These are phyloP conservation scores for Aspergillus taichungensis DNA, from an alignment of 495 filamentous ascomycete genomes.

Conservation along the genomic window DNA sequence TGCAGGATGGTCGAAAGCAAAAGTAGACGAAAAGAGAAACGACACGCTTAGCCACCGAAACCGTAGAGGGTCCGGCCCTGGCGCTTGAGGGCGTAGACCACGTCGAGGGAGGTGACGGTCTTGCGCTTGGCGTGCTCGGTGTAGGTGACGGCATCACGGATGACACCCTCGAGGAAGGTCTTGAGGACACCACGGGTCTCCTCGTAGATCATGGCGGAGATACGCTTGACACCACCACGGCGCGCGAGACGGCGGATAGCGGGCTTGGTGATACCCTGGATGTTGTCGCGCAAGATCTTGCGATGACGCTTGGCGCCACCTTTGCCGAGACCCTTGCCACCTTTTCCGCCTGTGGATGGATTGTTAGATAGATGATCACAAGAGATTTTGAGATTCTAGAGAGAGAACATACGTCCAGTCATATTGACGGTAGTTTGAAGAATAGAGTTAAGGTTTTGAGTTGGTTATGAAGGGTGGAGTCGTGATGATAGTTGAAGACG, in stretches of 20 bases:
- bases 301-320: slow-evolving; percentile 83
- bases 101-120: slow-evolving; percentile 95
- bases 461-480: slow-evolving; percentile 23
- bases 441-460: slow-evolving; percentile 12
- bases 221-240: slow-evolving; percentile 99
- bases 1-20: slow-evolving; percentile 25
- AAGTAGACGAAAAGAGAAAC: slow-evolving; percentile 24
- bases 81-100: slow-evolving; percentile 95
- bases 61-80: slow-evolving; percentile 97
- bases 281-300: slow-evolving; percentile 99
- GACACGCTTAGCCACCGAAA: slow-evolving; percentile 85
- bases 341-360: slow-evolving; percentile 68
- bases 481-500: slow-evolving; percentile 30
- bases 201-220: slow-evolving; percentile 97
- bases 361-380: too few relatives aligned
- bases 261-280: slow-evolving; percentile 98
- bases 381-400: too few relatives aligned
- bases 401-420: slow-evolving; percentile 57
- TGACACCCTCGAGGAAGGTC: slow-evolving; percentile 99
- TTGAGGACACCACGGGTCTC: slow-evolving; percentile 99
- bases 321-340: slow-evolving; percentile 99
- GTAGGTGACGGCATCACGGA: slow-evolving; percentile 98
- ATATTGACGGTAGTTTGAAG: slow-evolving; percentile 41
- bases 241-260: slow-evolving; percentile 99
- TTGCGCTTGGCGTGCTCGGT: slow-evolving; percentile 98